Percentiles rank a stretch among this genome's conserved stretches.
These are phyloP conservation scores for Dovyalis caffra DNA, from an alignment of 345 rosid genomes.

Conservation along the genomic window DNA sequence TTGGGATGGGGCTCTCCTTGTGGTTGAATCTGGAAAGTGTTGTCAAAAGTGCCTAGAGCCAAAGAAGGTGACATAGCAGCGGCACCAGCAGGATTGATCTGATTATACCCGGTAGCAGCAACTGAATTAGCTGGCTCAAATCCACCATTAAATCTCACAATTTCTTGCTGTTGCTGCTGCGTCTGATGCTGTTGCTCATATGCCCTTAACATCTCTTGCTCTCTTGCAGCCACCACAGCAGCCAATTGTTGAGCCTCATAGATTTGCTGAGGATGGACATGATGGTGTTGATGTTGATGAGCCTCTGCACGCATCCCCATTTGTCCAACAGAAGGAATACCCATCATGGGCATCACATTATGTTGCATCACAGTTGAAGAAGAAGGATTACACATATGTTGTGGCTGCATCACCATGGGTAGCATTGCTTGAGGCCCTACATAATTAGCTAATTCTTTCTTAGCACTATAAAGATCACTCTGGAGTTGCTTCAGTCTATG, in stretches of 20 bases:
- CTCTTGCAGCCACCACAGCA: conserved; percentile 55
- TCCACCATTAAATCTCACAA: conserved; percentile 39
- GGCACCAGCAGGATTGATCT: conserved; percentile 8
- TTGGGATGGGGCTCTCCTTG: conserved; percentile 32
- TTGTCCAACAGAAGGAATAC: conserved; percentile 35
- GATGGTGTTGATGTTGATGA: conserved; percentile 31
- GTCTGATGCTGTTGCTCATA: conserved; percentile 41
- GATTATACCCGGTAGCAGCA: conserved; percentile 42
- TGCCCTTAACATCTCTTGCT: conserved; percentile 60
- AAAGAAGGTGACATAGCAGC: conserved; percentile 48
- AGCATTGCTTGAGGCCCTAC: conserved; percentile 52
- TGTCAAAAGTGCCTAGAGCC: conserved; percentile 54
- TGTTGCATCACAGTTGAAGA: conserved; percentile 31
- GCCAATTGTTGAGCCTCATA: conserved; percentile 64
- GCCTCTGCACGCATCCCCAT: conserved; percentile 37
- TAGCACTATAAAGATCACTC: conserved; percentile 45
- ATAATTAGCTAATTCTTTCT: conserved; percentile 54
- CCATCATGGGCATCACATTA: conserved; percentile 49
- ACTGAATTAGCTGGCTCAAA: conserved; percentile 39
- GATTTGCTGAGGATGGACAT: conserved; percentile 46
- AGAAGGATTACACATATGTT: conserved; percentile 38
- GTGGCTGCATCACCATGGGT: conserved; percentile 40
- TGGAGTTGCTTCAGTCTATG: conserved; percentile 57
- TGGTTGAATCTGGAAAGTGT: conserved; percentile 51
- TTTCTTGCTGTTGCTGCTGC: conserved; percentile 45